Base-by-base conservation (phyloP, 1,284 basidiomycete genomes). In the Naganishia albida region DNA sequence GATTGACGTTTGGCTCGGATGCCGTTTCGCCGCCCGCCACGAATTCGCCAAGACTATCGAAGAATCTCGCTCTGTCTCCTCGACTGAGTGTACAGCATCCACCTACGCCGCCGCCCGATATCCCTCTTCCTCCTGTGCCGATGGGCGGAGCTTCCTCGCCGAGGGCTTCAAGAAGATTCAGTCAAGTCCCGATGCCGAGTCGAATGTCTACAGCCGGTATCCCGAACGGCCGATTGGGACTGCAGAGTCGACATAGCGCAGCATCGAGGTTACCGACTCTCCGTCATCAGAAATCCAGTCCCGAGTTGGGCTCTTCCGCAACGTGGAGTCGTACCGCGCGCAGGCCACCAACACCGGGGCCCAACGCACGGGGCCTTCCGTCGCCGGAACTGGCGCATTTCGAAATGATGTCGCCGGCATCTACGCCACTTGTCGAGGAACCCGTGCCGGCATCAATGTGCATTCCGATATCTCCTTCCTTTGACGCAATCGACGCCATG, bases 401-500 rank as follows among this genome's bases (percentile, higher is more conserved):
- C 25, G 46, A 20, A 10, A 25, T 8, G 13, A 50, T 42, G 42
- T 34, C 49, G 15, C 49, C 38, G 2, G 1, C 20, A 1, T 25
- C 28, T 25, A 6, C 30, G 26, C 23, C 50, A 13, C 46, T 60
- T 20, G 25, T 26, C 23, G 57, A 60, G 12, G 57, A 60, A 26
- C 57, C 57, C 3, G 25, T 49, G n/a, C 16, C 43, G 20, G 28
- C 18, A 13, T 12, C 7, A 2, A 25, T 50, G 13, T 18, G 30
- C 8, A 60, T 60, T 20, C 30, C 57, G 46, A 26, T 50, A 10
- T 60, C 57, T 10, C 57, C 57, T 34, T 39, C 57, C 6, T 60
- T 60, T 18, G 57, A 60, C 18, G 57, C 57, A 20, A 48, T 60
- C 23, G 57, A 34, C 18, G 57, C 57, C n/a, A 60, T 60, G 46